These are phyloP conservation scores for Umbelopsis sp. DNA, from an alignment of 192 early-diverging fungal genomes.

Conservation along the genomic window DNA sequence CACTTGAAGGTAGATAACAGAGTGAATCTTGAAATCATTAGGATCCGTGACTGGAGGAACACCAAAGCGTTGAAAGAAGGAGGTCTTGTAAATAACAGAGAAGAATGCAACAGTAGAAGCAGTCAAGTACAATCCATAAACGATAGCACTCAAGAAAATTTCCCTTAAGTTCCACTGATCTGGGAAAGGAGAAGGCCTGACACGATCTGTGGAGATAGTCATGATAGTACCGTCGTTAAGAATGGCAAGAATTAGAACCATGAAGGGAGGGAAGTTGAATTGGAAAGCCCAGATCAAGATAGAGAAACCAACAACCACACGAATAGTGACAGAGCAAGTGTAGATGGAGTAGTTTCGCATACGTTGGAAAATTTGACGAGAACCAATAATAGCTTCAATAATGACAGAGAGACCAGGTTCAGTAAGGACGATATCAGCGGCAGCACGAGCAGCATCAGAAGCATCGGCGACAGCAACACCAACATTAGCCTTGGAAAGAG, in stretches of 20 bases:
- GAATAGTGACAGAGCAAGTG: conserved; percentile 87
- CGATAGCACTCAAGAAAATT: conserved; percentile 83
- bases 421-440: conserved; percentile 77
- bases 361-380: conserved; percentile 95
- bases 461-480: conserved; percentile 75
- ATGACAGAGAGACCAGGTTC: conserved; percentile 81
- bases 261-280: conserved; percentile 81
- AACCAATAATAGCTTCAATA: conserved; percentile 90
- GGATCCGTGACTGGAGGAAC: conserved; percentile 22
- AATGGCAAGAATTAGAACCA: conserved; percentile 88
- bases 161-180: conserved; percentile 90
- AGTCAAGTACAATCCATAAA: conserved; percentile 82
- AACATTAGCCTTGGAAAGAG: conserved; percentile 73
- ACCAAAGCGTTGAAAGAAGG: conserved; percentile 59
- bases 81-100: conserved; percentile 56
- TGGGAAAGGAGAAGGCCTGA: conserved; percentile 75
- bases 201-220: conserved; percentile 88
- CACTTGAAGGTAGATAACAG: conserved; percentile 81
- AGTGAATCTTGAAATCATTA: conserved; percentile 70
- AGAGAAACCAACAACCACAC: conserved; percentile 71
- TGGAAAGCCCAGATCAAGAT: conserved; percentile 75
- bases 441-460: conserved; percentile 75
- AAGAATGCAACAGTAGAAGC: conserved; percentile 79
- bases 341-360: conserved; percentile 93
- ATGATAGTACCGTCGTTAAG: conserved; percentile 93